Percentiles rank a stretch among this genome's conserved stretches.
Conservation (phyloP, 1,284 basidiomycete species). For the Lignosus rhinocerotis region DNA sequence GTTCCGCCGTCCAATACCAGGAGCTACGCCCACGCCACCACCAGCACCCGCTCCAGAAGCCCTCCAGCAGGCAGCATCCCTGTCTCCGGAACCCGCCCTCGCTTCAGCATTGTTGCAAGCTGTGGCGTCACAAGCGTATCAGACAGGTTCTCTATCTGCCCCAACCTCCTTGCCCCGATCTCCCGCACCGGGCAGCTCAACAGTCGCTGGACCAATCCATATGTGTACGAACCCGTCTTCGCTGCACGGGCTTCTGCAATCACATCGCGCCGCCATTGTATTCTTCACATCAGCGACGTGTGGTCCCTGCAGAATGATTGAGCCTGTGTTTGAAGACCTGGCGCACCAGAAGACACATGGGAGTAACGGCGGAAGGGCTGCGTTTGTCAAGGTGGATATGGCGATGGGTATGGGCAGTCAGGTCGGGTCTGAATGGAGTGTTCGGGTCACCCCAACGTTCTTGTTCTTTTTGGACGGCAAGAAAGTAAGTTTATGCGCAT, state of each 20-base stretch:
- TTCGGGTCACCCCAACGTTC: conserved; percentile 85
- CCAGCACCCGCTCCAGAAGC: conserved; percentile 32
- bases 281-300: conserved; percentile 70
- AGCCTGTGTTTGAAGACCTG: conserved; percentile 61
- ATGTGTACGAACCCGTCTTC: conserved; percentile 58
- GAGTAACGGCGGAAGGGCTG: conserved; percentile 42
- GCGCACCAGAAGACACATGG: conserved; percentile 42
- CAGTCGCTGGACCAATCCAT: conserved; percentile 64
- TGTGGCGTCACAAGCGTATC: conserved; percentile 55
- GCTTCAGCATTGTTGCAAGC: conserved; percentile 64
- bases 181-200: conserved; percentile 39
- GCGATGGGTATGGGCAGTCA: conserved; percentile 61
- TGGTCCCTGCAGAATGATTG: conserved; percentile 62
- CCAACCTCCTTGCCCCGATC: conserved; percentile 26
- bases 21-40: conserved; percentile 42
- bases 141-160: conserved; percentile 29
- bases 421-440: conserved; percentile 64
- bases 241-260: conserved; percentile 48
- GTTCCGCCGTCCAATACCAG: conserved; percentile 61
- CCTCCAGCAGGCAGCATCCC: conserved; percentile 30
- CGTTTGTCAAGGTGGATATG: conserved; percentile 82
- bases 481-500: conserved; percentile 48
- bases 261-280: conserved; percentile 56
- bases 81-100: conserved; percentile 49
- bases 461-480: conserved; percentile 78